Percentiles rank a stretch among this genome's conserved stretches.
Evolutionary conservation across 2,329 filamentous ascomycete genomes (phyloP).

Genomic region (Scolecobasidium constrictum): DNA sequence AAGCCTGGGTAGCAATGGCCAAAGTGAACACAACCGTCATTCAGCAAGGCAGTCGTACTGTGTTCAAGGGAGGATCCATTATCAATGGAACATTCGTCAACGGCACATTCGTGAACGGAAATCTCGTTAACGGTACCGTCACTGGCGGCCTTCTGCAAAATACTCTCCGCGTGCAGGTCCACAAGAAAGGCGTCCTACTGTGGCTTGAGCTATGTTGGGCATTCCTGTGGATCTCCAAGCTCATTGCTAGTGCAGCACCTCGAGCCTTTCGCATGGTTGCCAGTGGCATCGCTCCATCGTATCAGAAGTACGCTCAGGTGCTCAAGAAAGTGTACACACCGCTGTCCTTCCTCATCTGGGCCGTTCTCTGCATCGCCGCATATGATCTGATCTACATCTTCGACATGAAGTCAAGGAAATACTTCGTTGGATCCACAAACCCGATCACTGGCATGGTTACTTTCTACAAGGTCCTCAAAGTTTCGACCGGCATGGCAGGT

Average conservation of each 20-base stretch:
- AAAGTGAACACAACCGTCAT: background rate
- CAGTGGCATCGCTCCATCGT: conserved; percentile 54
- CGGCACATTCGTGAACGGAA: background rate
- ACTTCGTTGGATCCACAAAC: conserved; percentile 13
- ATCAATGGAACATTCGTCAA: background rate
- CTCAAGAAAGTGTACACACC: conserved; percentile 54
- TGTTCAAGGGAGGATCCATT: background rate
- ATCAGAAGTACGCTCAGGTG: conserved; percentile 59
- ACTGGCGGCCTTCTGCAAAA: background rate
- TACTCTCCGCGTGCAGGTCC: background rate
- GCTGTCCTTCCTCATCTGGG: conserved; percentile 59
- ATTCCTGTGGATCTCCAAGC: conserved; percentile 55
- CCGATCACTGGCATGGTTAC: background rate
- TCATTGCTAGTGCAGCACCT: conserved; percentile 51
- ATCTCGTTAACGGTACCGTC: background rate
- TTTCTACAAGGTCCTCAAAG: background rate
- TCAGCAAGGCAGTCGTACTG: background rate
- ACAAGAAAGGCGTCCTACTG: background rate
- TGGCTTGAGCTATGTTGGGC: conserved; percentile 37
- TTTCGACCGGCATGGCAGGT: background rate
- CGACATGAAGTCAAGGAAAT: conserved; percentile 10
- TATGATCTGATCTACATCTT: conserved; percentile 45
- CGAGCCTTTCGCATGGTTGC: conserved; percentile 57
- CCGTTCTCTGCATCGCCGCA: conserved; percentile 49
- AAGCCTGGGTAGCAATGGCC: background rate